Conservation (phyloP, 1,284 basidiomycete species). For the Ganoderma sp. region DNA sequence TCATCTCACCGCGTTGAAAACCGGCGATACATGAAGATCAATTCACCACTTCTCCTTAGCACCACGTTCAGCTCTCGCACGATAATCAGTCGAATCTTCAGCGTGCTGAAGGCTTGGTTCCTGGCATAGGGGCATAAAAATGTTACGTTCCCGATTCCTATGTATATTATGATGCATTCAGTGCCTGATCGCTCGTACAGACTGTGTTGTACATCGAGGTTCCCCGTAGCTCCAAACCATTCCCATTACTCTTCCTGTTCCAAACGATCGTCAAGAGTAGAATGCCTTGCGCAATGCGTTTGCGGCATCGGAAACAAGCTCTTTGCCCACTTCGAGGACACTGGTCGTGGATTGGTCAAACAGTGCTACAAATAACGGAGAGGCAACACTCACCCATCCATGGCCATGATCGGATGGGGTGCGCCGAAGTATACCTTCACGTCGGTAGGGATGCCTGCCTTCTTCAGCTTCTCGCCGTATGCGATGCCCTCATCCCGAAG, state of each 20-base stretch:
- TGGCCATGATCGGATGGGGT: conserved; percentile 73
- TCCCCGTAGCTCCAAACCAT: neutral
- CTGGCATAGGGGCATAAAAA: neutral
- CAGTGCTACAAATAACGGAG: neutral
- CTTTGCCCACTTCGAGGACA: conserved; percentile 55
- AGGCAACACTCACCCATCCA: conserved; percentile 50
- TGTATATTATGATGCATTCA: neutral
- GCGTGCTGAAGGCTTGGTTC: neutral
- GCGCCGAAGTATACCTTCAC: conserved; percentile 62
- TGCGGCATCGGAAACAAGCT: conserved; percentile 61
- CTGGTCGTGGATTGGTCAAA: conserved; percentile 38
- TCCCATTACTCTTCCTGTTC: neutral
- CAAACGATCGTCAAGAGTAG: conserved; percentile 21
- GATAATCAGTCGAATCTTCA: neutral
- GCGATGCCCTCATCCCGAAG: conserved; percentile 69
- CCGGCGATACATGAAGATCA: neutral
- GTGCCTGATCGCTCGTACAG: neutral
- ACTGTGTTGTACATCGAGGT: neutral
- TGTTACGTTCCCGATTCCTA: neutral
- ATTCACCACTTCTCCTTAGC: neutral
- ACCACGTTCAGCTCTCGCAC: neutral
- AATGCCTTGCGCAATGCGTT: conserved; percentile 54
- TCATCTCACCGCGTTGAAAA: neutral
- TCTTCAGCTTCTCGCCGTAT: conserved; percentile 65
- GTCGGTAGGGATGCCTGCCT: conserved; percentile 60